These are phyloP conservation scores for Candida sithepensis DNA, from an alignment of 805 yeast genomes.

Conservation along the genomic window DNA sequence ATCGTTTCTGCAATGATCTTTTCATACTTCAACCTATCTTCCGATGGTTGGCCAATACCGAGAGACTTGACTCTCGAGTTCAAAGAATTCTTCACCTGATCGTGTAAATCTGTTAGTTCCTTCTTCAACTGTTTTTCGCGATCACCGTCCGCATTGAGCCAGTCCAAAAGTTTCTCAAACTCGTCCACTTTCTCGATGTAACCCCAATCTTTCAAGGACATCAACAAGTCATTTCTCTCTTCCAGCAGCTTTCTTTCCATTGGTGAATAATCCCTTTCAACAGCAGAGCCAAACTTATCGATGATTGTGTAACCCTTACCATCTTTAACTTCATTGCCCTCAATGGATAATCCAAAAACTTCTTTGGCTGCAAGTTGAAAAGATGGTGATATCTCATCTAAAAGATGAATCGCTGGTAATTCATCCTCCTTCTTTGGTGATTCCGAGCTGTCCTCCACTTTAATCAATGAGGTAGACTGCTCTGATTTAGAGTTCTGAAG, in stretches of 20 bases:
- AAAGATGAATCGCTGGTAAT: neutral
- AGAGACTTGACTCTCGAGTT: conserved; percentile 55
- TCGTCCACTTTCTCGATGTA: conserved; percentile 61
- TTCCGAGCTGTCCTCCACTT: neutral
- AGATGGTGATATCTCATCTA: neutral
- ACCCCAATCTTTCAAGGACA: conserved; percentile 61
- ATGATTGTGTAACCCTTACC: conserved; percentile 23
- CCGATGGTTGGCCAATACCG: conserved; percentile 38
- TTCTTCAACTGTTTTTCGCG: conserved; percentile 66
- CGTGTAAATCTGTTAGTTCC: conserved; percentile 53
- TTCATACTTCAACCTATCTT: conserved; percentile 40
- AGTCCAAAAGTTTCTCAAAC: conserved; percentile 49
- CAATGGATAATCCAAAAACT: conserved; percentile 31
- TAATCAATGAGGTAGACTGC: too few species aligned
- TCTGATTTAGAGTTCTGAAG: too few species aligned
- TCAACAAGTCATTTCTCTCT: conserved; percentile 56
- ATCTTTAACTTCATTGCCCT: conserved; percentile 21
- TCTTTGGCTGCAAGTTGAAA: conserved; percentile 28
- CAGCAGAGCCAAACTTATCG: conserved; percentile 36
- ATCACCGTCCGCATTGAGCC: conserved; percentile 74
- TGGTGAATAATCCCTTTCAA: conserved; percentile 28
- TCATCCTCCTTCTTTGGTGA: neutral
- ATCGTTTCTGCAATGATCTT: conserved; percentile 36
- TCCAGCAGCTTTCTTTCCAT: conserved; percentile 62
- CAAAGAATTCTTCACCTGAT: conserved; percentile 51